phyloP scores from a whole-genome alignment of 371 early-diverging fungal species.

The Mucor sp. region DNA sequence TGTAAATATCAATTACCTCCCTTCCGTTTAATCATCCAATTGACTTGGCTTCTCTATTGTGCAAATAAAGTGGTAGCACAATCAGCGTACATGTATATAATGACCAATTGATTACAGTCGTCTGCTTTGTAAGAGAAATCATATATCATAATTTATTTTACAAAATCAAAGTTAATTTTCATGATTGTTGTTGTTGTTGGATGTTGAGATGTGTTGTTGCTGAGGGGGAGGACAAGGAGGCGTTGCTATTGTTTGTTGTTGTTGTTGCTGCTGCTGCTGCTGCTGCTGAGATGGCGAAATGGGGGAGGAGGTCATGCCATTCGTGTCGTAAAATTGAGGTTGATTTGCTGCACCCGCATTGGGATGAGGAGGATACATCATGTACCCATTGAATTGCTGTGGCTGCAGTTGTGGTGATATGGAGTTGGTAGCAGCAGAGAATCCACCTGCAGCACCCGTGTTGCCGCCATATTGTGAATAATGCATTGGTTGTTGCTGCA shows the following conservation, averaged over 20 bases:
- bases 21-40: background rate
- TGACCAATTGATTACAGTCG: background rate
- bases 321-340: background rate
- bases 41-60: background rate
- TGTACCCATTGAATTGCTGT: background rate
- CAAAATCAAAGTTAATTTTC: background rate
- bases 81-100: background rate
- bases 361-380: background rate
- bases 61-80: background rate
- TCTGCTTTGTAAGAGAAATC: background rate
- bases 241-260: background rate
- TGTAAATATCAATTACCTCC: background rate
- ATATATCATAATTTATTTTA: background rate
- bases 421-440: background rate
- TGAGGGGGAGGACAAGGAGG: background rate
- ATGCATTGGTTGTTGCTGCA: conserved; percentile 6
- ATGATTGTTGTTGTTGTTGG: background rate
- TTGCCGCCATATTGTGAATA: background rate
- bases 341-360: background rate
- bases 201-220: background rate
- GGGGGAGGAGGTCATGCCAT: background rate
- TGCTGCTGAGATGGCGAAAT: background rate
- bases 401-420: background rate
- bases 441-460: background rate
- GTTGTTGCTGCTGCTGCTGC: background rate